Evolutionary conservation across 305 asterid species (phyloP), one percentile per base, ranked within the genome.

Genomic region (Plantago coronopus): DNA sequence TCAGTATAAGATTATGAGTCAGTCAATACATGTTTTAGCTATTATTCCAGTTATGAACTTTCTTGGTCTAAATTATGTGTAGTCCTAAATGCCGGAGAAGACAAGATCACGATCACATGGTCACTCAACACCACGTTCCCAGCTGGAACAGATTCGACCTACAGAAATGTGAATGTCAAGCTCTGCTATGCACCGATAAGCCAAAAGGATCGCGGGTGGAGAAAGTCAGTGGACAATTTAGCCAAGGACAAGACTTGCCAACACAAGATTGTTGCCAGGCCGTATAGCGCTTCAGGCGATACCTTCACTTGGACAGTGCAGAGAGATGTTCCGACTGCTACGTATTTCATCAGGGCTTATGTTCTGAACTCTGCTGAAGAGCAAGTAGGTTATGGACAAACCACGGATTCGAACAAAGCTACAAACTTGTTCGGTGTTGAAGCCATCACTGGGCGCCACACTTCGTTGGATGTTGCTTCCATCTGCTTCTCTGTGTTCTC

Each of bases 401-500:
- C 82, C 1, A 81, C 93, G 0, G 74, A 85, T 60, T 29, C 54
- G 2, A 44, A 54, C 2, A 79, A 74, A 72, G 51, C 58, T 1
- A 67, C 64, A 2, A 75, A 81, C 64, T 59, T 88, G 80, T 80
- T 86, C 20, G 23, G 63, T 3, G 47, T 86, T 21, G 31, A 67
- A 61, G 82, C 76, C 0, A 72, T 82, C 73, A 57, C 76, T 0
- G 96, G 96, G 13, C 83, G 90, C 38, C 90, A 76, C 13, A 61
- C 50, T 21, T 64, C 82, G 1, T 63, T 86, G 1, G 90, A 86
- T 42, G 59, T 82, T 3, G 79, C 84, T 6, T 63, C 95, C 0
- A 64, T 68, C 54, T 82, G 87, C 70, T 89, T 88, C 82, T 88
- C 96, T 19, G 65, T 60, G 46, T 89, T 89, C 77, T 75, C 96